These are phyloP conservation scores for Mycena venus DNA, from an alignment of 768 basidiomycete genomes.

Conservation along the genomic window DNA sequence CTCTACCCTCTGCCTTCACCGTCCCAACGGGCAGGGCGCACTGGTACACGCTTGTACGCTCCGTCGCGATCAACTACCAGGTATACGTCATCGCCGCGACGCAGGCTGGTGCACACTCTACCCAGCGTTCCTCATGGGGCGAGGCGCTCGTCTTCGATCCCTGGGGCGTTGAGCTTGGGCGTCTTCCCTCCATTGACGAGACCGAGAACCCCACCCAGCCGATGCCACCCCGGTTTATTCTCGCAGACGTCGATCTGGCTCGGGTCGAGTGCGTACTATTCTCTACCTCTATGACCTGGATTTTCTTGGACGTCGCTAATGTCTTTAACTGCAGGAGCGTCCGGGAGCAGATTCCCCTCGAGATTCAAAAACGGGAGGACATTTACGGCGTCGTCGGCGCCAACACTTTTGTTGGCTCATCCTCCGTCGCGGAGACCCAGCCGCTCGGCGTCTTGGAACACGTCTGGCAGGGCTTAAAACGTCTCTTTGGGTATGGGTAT, in stretches of 20 bases:
- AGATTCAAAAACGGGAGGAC: conserved; percentile 33
- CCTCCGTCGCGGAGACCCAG: background rate
- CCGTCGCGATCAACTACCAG: conserved; percentile 32
- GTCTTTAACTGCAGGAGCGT: conserved; percentile 13
- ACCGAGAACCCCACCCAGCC: conserved; percentile 23
- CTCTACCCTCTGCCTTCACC: conserved; percentile 34
- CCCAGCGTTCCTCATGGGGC: conserved; percentile 31
- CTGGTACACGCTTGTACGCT: conserved; percentile 33
- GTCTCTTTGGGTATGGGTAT: conserved; percentile 16
- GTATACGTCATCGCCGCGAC: conserved; percentile 35
- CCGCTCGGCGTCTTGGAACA: background rate
- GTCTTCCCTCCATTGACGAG: conserved; percentile 35
- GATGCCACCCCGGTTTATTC: conserved; percentile 30
- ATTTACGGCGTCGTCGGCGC: conserved; percentile 31
- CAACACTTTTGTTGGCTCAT: background rate
- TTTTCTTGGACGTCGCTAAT: background rate
- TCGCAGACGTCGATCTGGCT: conserved; percentile 26
- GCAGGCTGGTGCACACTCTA: conserved; percentile 32
- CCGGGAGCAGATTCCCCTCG: conserved; percentile 33
- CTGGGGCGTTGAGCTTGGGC: conserved; percentile 33
- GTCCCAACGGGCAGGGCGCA: conserved; percentile 33
- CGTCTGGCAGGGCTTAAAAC: background rate
- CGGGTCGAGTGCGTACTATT: conserved; percentile 23
- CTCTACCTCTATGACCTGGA: background rate
- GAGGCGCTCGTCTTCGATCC: conserved; percentile 36